Evolutionary conservation across 164 flowering plant species (phyloP), one percentile per base, ranked within the genome.

Genomic region (Chloranthus sessilifolius): DNA sequence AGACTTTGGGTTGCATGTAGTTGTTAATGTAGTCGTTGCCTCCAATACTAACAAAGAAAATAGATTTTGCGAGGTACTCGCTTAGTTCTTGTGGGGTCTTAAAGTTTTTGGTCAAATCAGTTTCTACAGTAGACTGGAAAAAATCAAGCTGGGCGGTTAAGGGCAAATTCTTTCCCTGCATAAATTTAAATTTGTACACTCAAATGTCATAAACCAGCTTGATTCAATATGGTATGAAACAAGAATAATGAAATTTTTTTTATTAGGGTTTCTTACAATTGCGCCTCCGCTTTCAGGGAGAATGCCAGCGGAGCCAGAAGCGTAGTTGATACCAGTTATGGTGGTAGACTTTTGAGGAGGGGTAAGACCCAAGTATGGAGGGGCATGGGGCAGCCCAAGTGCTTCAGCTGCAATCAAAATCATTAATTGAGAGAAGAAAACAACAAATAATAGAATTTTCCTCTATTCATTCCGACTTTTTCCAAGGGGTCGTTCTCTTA

Each of bases 271-370:
- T 19, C 53, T 33, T 30, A 49, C 53, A 6, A 21, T 5, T 20
- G 3, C 11, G 14, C 26, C 29, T 30, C 61, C 61, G 2, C 41
- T 58, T 19, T 40, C 22, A 7, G 38, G 55, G 27, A 58, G 55
- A 50, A 58, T 40, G 3, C 62, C 62, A 11, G 35, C 37, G 4
- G 55, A 20, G 2, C 48, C 55, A 4, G 62, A 58, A 9, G 49
- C 62, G 22, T 40, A 58, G 31, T 49, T 58, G 1, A 58, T 17
- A 3, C 62, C 62, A 1, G 62, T 50, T 19, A 17, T 20, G 1
- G 17, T 33, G 16, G 21, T 21, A 1, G 7, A 7, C 26, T 28
- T 20, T 17, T 21, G 12, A 14, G 7, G 12, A n/a, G 33, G 3
- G 21, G 41, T 20, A 22, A 49, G 28, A 8, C 53, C 16, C 40